A percentile compares a stretch with the other conserved stretches of the same genome.
Evolutionary conservation across 805 yeast genomes (phyloP).

Genomic region (Komagataella pastoris): DNA sequence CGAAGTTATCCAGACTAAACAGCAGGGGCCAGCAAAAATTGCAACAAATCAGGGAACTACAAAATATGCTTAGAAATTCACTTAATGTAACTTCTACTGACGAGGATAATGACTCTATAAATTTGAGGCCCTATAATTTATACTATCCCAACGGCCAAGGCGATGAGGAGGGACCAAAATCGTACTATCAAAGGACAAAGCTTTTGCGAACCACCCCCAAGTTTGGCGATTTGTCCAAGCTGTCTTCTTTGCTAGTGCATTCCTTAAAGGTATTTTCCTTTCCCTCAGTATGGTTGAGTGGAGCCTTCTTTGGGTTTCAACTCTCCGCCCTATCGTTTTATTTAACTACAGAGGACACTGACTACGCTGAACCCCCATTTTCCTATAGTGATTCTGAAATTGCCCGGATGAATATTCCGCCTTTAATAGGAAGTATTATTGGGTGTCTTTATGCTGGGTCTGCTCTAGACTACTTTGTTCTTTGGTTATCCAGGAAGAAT

Average conservation of each 20-base stretch:
- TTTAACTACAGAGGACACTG: constrained; percentile 57
- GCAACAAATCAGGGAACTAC: not conserved
- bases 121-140: not conserved
- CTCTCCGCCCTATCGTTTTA: constrained; percentile 65
- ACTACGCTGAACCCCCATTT: constrained; percentile 50
- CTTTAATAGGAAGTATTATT: constrained; percentile 47
- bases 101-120: not conserved
- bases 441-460: constrained; percentile 58
- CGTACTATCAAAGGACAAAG: constrained; percentile 19
- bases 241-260: constrained; percentile 23
- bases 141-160: constrained; percentile 11
- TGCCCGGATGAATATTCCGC: constrained; percentile 71
- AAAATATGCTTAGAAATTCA: not conserved
- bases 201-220: constrained; percentile 41
- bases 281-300: constrained; percentile 51
- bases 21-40: not conserved
- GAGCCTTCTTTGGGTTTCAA: constrained; percentile 69
- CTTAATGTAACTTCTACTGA: not conserved
- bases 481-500: constrained; percentile 50
- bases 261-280: constrained; percentile 19
- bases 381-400: constrained; percentile 49
- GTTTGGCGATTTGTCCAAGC: constrained; percentile 44
- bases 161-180: constrained; percentile 12
- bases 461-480: constrained; percentile 47
- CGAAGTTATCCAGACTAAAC: not conserved